Evolutionary conservation across 257 asterid species (phyloP).

Genomic region (Solanum commersonii): DNA sequence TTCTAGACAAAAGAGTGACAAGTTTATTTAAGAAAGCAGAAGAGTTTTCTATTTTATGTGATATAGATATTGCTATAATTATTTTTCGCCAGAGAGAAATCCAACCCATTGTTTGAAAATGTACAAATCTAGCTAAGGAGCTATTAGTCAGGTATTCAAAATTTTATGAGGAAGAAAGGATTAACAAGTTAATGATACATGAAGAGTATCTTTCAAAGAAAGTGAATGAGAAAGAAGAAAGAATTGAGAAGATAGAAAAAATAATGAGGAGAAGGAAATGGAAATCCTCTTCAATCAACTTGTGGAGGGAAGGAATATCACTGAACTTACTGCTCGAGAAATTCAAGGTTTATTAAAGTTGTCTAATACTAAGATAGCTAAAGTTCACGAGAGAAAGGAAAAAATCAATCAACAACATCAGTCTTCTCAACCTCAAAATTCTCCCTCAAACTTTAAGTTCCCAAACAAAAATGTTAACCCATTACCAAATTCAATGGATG

Average conservation of each 20-base stretch:
- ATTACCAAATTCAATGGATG: background rate
- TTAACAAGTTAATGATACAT: conserved; percentile 2
- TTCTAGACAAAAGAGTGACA: background rate
- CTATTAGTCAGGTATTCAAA: conserved; percentile 14
- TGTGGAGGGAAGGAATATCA: conserved; percentile 7
- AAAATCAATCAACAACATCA: background rate
- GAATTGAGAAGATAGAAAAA: background rate
- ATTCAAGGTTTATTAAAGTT: conserved; percentile 12
- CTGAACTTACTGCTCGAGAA: conserved; percentile 16
- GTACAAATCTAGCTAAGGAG: background rate
- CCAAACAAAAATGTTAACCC: background rate
- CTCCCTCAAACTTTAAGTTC: background rate
- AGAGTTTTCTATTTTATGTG: conserved; percentile 33
- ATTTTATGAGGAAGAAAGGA: conserved; percentile 7
- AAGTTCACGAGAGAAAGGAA: conserved; percentile 10
- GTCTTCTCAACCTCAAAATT: background rate
- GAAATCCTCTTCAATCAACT: conserved; percentile 17
- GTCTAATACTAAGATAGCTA: conserved; percentile 13
- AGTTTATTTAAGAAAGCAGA: conserved; percentile 27
- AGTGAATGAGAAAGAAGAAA: conserved; percentile 1
- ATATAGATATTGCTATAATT: conserved; percentile 13
- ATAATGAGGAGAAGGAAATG: conserved; percentile 18
- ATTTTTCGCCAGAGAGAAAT: conserved; percentile 10
- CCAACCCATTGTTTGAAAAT: conserved; percentile 21
- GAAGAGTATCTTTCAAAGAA: conserved; percentile 19